These are phyloP conservation scores for Epichloe bromicola DNA, from an alignment of 2,329 filamentous ascomycete species.

Conservation along the genomic window DNA sequence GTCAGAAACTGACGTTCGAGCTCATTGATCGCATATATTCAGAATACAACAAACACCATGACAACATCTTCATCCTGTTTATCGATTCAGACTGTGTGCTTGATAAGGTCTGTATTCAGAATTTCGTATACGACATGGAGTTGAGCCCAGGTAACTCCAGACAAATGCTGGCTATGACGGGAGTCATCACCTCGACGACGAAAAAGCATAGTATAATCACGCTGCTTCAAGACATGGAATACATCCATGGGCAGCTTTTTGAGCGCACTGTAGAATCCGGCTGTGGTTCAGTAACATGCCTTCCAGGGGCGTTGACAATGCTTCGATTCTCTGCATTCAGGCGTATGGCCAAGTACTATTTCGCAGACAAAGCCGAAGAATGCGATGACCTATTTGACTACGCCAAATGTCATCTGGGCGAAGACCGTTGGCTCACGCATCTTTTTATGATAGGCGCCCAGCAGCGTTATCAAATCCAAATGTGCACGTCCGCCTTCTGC, in stretches of 20 bases:
- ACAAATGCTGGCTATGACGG: constrained; percentile 95
- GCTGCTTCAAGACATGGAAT: constrained; percentile 93
- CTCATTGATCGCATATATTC: constrained; percentile 88
- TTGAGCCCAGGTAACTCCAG: constrained; percentile 81
- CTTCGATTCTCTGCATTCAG: constrained; percentile 91
- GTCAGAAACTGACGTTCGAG: constrained; percentile 85
- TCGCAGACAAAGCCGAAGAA: constrained; percentile 90
- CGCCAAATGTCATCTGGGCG: constrained; percentile 86
- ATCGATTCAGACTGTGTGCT: constrained; percentile 96
- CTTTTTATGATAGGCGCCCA: constrained; percentile 97
- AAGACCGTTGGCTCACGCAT: constrained; percentile 94
- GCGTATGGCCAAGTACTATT: constrained; percentile 96
- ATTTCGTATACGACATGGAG: constrained; percentile 98
- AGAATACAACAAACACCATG: constrained; percentile 73
- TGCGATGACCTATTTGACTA: constrained; percentile 95
- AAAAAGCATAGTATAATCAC: constrained; percentile 81
- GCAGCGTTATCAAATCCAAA: constrained; percentile 87
- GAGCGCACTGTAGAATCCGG: constrained; percentile 91
- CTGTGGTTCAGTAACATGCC: constrained; percentile 85
- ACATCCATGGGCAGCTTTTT: constrained; percentile 91
- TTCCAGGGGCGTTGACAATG: constrained; percentile 91
- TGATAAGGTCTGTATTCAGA: constrained; percentile 82
- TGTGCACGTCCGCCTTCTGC: constrained; percentile 96
- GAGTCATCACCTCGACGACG: constrained; percentile 90
- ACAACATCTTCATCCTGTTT: constrained; percentile 90